phyloP scores from a whole-genome alignment of 1,284 basidiomycete genomes.

The Marasmius fiardii region DNA sequence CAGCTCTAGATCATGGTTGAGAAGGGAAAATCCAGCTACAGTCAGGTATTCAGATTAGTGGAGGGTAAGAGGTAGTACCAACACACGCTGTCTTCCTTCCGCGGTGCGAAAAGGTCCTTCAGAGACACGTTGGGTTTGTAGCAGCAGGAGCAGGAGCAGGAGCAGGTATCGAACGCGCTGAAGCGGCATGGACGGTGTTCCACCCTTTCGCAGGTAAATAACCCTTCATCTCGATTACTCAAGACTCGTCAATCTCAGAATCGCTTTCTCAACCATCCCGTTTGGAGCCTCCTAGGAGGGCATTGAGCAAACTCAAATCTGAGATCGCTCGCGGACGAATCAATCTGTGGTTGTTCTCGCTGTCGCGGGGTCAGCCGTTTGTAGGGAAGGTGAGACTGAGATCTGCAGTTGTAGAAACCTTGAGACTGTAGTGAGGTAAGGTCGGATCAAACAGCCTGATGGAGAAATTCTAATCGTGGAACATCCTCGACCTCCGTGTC shows the following conservation, averaged over 20 bases:
- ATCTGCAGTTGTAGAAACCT: too few species aligned
- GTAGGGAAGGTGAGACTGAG: not conserved
- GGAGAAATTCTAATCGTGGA: too few species aligned
- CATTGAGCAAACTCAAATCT: not conserved
- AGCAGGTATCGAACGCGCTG: too few species aligned
- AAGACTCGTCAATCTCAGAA: not conserved
- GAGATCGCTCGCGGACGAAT: not conserved
- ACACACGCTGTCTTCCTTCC: slow-evolving; percentile 56
- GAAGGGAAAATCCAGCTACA: slow-evolving; percentile 55
- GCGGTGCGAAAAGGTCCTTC: slow-evolving; percentile 69
- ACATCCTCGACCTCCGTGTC: slow-evolving; percentile 4
- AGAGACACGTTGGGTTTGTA: slow-evolving; percentile 24
- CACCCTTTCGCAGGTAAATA: slow-evolving; percentile 8
- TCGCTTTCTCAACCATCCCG: not conserved
- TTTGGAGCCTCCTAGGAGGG: not conserved
- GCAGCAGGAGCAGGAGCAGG: not conserved
- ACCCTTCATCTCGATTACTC: slow-evolving; percentile 9
- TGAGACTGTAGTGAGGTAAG: too few species aligned
- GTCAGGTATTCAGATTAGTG: slow-evolving; percentile 2
- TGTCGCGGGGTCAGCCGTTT: not conserved
- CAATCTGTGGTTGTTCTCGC: too few species aligned
- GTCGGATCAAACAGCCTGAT: too few species aligned
- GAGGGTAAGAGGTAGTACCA: not conserved
- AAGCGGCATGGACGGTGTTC: not conserved
- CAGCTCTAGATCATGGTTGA: slow-evolving; percentile 62